These are phyloP conservation scores for Saccharomycopsis schoenii DNA, from an alignment of 805 yeast species.

Conservation along the genomic window DNA sequence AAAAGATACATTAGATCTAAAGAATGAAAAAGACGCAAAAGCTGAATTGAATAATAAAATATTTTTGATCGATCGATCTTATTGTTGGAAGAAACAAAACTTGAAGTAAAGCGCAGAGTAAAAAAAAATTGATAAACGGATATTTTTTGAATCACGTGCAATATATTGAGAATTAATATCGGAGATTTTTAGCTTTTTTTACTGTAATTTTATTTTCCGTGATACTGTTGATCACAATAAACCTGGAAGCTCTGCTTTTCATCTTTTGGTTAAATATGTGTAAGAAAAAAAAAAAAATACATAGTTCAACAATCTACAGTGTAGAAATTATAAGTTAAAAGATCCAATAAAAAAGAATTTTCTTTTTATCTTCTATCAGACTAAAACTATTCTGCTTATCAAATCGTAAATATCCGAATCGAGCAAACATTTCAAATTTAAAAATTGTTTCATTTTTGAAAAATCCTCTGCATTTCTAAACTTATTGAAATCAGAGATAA, in stretches of 20 bases:
- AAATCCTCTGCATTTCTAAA: slow-evolving; percentile 1
- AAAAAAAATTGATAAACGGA: no score
- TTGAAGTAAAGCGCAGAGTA: neutral
- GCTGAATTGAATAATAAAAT: neutral
- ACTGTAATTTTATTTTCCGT: neutral
- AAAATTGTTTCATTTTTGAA: neutral
- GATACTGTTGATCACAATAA: no score
- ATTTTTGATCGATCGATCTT: neutral
- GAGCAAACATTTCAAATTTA: slow-evolving; percentile 1
- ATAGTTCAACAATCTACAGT: no score
- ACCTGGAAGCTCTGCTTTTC: no score
- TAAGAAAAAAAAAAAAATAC: no score
- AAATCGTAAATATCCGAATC: slow-evolving; percentile 8
- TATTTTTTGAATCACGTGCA: neutral
- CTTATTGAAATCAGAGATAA: neutral
- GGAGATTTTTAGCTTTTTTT: neutral
- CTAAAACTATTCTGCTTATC: slow-evolving; percentile 1
- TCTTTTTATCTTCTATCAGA: neutral
- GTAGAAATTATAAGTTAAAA: no score
- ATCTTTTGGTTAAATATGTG: no score
- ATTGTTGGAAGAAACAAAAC: neutral
- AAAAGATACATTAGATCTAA: neutral
- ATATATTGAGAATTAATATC: no score
- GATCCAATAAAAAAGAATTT: no score
- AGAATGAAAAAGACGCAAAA: neutral